Evolutionary conservation across 2,329 filamentous ascomycete species (phyloP).

Genomic region (Stemphylium lycopersici): DNA sequence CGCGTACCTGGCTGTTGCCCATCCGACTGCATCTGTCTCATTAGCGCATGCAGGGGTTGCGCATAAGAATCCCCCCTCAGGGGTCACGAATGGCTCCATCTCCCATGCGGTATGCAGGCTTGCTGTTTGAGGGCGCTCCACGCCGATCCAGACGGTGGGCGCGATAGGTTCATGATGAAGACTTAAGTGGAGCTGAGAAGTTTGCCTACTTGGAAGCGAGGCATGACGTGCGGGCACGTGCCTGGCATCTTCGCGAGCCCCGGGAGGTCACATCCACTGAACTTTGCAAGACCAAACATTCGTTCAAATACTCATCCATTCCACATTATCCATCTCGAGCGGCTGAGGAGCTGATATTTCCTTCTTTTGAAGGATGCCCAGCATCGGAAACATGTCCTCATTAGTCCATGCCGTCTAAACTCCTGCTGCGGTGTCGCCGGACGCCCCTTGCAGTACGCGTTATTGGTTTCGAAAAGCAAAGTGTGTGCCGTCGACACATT

Average conservation of each 20-base stretch:
- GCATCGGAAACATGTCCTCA: not conserved
- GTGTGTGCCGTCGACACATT: not conserved
- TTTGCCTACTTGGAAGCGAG: conserved; percentile 1
- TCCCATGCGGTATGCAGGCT: not conserved
- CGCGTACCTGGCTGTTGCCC: conserved; percentile 4
- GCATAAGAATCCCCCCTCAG: conserved; percentile 5
- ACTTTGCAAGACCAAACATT: not conserved
- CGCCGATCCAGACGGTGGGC: not conserved
- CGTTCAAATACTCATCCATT: no score
- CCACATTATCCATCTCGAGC: no score
- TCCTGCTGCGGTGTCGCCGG: not conserved
- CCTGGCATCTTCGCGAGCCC: not conserved
- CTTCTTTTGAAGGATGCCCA: not conserved
- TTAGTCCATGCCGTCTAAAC: not conserved
- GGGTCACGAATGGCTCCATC: not conserved
- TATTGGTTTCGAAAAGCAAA: conserved; percentile 3
- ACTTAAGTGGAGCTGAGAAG: conserved; percentile 3
- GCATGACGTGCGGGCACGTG: conserved; percentile 15
- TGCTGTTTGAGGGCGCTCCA: not conserved
- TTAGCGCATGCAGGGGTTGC: conserved; percentile 9
- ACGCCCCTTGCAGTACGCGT: not conserved
- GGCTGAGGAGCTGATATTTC: not conserved
- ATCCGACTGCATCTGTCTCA: conserved; percentile 12
- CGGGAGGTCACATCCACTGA: not conserved
- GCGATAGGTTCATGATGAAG: conserved; percentile 2